Evolutionary conservation across 2,329 filamentous ascomycete species (phyloP).

Genomic region (Amylocarpus encephaloides): DNA sequence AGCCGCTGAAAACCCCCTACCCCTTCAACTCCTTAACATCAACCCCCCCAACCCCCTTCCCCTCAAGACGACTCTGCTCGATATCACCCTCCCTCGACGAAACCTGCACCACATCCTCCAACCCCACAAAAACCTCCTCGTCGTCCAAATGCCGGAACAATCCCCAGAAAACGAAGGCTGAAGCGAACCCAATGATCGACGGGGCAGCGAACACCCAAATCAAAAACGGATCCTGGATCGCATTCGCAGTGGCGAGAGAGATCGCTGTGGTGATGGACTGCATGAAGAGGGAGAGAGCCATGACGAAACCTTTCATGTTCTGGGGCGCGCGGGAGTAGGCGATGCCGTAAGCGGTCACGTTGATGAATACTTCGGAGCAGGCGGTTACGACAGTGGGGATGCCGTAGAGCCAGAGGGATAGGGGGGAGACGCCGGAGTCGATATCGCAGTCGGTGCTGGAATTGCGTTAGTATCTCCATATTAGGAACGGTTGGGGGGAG

Average conservation of each 20-base stretch:
- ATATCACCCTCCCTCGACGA: too few species aligned
- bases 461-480: neutral
- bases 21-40: too few species aligned
- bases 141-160: conserved; percentile 7
- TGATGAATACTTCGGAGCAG: conserved; percentile 50
- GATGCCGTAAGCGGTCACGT: conserved; percentile 61
- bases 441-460: conserved; percentile 36
- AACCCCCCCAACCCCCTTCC: too few species aligned
- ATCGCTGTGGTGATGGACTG: conserved; percentile 62
- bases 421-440: conserved; percentile 41
- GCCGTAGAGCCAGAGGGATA: conserved; percentile 56
- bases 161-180: conserved; percentile 5
- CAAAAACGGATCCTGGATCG: conserved; percentile 57
- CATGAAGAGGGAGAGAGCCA: conserved; percentile 63
- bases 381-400: conserved; percentile 41
- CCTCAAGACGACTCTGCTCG: too few species aligned
- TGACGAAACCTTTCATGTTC: conserved; percentile 71
- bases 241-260: conserved; percentile 56
- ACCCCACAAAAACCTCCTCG: conserved; percentile 1
- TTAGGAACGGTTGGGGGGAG: neutral
- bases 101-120: neutral
- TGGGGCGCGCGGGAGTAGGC: conserved; percentile 70
- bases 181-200: conserved; percentile 45
- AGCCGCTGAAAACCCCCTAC: too few species aligned
- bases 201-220: conserved; percentile 64